phyloP scores from a whole-genome alignment of 345 rosid species.

The Anastatica hierochuntica region DNA sequence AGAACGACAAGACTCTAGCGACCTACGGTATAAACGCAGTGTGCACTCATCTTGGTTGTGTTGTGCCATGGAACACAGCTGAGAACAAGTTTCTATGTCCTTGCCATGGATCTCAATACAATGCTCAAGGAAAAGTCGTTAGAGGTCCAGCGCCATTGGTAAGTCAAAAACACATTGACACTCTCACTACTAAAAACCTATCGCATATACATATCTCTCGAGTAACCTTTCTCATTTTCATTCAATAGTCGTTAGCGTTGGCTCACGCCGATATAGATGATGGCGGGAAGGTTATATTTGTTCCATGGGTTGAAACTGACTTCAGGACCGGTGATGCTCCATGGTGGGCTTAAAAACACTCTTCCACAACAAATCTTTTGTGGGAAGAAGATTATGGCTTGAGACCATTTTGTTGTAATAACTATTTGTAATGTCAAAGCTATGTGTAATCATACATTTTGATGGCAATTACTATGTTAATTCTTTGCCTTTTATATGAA shows the following conservation, averaged over 20 bases:
- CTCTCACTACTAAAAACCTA: no score
- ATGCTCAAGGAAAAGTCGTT: slow-evolving; percentile 87
- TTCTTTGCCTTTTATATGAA: slow-evolving; percentile 16
- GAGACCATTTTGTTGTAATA: background rate
- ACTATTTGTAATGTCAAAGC: slow-evolving; percentile 10
- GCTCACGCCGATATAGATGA: slow-evolving; percentile 71
- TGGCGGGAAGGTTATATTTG: slow-evolving; percentile 74
- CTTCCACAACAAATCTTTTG: slow-evolving; percentile 4
- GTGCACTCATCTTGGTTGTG: slow-evolving; percentile 96
- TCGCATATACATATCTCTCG: no score
- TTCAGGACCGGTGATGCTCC: slow-evolving; percentile 95
- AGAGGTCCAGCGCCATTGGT: slow-evolving; percentile 98
- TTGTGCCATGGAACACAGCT: slow-evolving; percentile 79
- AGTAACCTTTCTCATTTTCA: no score
- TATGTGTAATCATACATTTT: slow-evolving; percentile 14
- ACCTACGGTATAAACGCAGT: slow-evolving; percentile 76
- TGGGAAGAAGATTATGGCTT: background rate
- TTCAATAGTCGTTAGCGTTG: slow-evolving; percentile 37
- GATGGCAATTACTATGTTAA: slow-evolving; percentile 24
- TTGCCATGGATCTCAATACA: slow-evolving; percentile 97
- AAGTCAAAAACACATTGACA: no score
- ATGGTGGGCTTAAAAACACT: slow-evolving; percentile 80
- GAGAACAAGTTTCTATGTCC: slow-evolving; percentile 95
- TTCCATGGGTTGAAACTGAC: slow-evolving; percentile 90
- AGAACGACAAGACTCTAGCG: slow-evolving; percentile 74